Conservation (phyloP, 2,329 filamentous ascomycete genomes). For the Gremmenia infestans region DNA sequence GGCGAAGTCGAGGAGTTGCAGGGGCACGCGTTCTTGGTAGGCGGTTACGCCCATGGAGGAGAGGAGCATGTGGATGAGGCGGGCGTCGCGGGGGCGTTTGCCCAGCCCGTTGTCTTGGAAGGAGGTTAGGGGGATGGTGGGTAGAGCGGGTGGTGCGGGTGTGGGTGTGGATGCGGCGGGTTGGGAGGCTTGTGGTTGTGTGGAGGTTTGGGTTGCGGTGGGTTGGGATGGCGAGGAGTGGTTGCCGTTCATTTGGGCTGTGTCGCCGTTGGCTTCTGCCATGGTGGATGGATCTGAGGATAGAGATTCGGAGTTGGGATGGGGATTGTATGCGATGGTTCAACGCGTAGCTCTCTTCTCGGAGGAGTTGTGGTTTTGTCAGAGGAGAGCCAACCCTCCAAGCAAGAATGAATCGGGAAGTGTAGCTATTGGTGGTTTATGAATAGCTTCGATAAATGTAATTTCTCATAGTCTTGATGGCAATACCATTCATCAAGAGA, state of each 20-base stretch:
- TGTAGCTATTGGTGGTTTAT: neutral
- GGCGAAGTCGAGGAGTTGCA: slow-evolving; percentile 80
- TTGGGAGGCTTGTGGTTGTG: slow-evolving; percentile 11
- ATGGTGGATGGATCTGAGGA: slow-evolving; percentile 15
- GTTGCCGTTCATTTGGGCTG: slow-evolving; percentile 49
- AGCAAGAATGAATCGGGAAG: neutral
- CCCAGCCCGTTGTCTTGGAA: slow-evolving; percentile 30
- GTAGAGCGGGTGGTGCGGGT: slow-evolving; percentile 7
- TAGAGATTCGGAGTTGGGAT: neutral
- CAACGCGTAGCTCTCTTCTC: too few species aligned
- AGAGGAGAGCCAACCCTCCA: neutral
- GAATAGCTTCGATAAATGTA: neutral
- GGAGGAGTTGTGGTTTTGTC: neutral
- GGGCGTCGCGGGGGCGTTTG: slow-evolving; percentile 68
- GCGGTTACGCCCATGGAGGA: slow-evolving; percentile 72
- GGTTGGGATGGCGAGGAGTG: slow-evolving; percentile 25
- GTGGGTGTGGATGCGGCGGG: neutral
- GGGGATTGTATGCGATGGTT: neutral
- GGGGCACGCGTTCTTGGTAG: slow-evolving; percentile 77
- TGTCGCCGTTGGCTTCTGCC: slow-evolving; percentile 31
- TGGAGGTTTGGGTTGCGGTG: slow-evolving; percentile 7
- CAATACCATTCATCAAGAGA: neutral
- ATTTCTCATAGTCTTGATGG: neutral
- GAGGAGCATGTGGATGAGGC: slow-evolving; percentile 74
- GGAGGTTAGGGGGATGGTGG: slow-evolving; percentile 29